phyloP scores from a whole-genome alignment of 2,329 filamentous ascomycete genomes.

The Clarireedia hainanense region DNA sequence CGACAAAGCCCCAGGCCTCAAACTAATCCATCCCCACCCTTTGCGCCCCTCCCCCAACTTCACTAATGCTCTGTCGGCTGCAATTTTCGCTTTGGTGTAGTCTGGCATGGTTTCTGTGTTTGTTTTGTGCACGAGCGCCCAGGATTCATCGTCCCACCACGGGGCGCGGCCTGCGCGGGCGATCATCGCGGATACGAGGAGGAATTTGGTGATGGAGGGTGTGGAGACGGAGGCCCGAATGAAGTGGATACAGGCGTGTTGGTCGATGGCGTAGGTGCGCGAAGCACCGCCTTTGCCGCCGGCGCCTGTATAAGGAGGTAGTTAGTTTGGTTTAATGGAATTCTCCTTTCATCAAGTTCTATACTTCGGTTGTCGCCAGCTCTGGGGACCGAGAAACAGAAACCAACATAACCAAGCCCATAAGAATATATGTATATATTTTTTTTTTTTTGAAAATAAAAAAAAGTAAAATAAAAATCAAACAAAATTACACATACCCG shows the following conservation, averaged over 20 bases:
- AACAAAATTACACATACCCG: constrained; percentile 33
- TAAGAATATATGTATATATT: not conserved
- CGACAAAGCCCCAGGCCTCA: constrained; percentile 45
- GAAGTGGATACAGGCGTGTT: constrained; percentile 55
- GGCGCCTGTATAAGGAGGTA: constrained; percentile 35
- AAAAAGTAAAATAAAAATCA: not conserved
- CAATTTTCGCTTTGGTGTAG: constrained; percentile 55
- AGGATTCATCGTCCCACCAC: constrained; percentile 48
- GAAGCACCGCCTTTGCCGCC: constrained; percentile 52
- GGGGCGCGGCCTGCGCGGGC: constrained; percentile 43
- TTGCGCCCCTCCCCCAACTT: constrained; percentile 35
- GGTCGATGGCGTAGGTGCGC: constrained; percentile 51
- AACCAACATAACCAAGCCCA: not conserved
- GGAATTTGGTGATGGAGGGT: constrained; percentile 50
- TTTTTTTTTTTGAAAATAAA: too few relatives aligned
- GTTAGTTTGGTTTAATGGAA: not conserved
- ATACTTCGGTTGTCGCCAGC: not conserved
- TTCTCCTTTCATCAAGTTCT: not conserved
- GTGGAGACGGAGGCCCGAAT: constrained; percentile 50
- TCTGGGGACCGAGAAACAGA: not conserved
- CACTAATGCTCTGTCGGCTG: constrained; percentile 50
- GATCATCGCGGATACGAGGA: constrained; percentile 55
- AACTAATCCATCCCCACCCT: constrained; percentile 36
- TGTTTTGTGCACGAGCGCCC: constrained; percentile 32
- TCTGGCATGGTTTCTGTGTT: constrained; percentile 38